Evolutionary conservation across 2,329 filamentous ascomycete genomes (phyloP), one percentile per base, ranked within the genome.

Genomic region (Curvularia verruculosa): DNA sequence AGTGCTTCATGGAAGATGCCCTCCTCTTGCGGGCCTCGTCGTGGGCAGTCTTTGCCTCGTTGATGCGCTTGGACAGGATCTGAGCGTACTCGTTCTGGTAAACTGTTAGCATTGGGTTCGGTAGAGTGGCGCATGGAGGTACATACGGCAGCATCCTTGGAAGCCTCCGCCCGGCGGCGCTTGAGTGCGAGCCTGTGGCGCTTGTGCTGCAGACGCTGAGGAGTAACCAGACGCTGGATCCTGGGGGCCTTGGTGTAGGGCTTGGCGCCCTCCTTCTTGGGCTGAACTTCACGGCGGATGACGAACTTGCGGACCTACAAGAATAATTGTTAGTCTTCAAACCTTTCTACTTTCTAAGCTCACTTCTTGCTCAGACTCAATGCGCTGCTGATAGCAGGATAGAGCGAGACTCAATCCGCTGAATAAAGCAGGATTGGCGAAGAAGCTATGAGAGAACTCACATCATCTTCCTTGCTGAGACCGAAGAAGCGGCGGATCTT

Each of bases 381-480:
- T 77, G 77, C 72, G 66, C 69, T 64, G 73, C 67, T 56, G 64
- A 63, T 56, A 65, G 72, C 70, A 74, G 73, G 75, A 52, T 79
- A 75, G 80, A 85, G 85, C 85, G 83, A 91, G 79, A 78, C 80
- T 81, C 79, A 78, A 78, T 77, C 78, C 72, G 68, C 69, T 63
- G 72, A 66, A 52, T 64, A 63, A 60, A 67, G 72, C 70, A 74
- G 73, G 75, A 80, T 76, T 80, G 85, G 85, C 85, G 83, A 91
- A 89, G 89, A 86, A 86, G 89, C 70, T 76, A 77, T 81, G 79
- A 79, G 77, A 80, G 77, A 80, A 92, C 91, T 88, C 90, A 98
- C 94, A 91, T 99, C 95, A 87, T 99, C 95, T 89, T 98, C 93
- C 93, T 98, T 98, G 91, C 89, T 94, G 88, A 99, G 91, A 85